These are phyloP conservation scores for Podaxis sp. DNA, from an alignment of 768 basidiomycete species.

Conservation along the genomic window DNA sequence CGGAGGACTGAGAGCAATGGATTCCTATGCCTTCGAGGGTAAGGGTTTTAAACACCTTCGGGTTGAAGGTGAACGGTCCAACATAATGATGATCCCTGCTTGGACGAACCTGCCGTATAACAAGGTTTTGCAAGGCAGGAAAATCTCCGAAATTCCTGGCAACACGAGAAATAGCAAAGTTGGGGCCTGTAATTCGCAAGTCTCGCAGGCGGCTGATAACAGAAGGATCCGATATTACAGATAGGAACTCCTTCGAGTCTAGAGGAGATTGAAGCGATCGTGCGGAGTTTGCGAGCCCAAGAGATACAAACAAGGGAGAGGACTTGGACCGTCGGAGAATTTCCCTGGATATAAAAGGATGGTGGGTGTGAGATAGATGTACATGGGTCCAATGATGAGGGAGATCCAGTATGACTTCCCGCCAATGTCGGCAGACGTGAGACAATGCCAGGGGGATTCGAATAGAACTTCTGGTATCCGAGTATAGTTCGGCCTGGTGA, in stretches of 20 bases:
- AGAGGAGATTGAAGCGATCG: not conserved
- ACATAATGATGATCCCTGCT: not conserved
- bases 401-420: not conserved
- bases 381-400: conserved; percentile 6
- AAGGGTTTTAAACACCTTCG: not conserved
- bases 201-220: conserved; percentile 2
- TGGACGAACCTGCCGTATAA: not conserved
- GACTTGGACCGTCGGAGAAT: not conserved
- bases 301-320: not conserved
- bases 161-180: not conserved
- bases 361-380: conserved; percentile 2
- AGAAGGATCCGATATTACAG: not conserved
- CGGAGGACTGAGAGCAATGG: not conserved
- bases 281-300: not conserved
- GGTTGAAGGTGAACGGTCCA: conserved; percentile 3
- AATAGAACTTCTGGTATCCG: conserved; percentile 3
- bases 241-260: not conserved
- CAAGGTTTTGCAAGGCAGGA: conserved; percentile 4
- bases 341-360: not conserved
- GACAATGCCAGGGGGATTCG: not conserved
- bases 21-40: conserved; percentile 3
- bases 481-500: conserved; percentile 1
- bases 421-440: conserved; percentile 6
- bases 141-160: not conserved
- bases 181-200: not conserved